phyloP scores from a whole-genome alignment of 495 filamentous ascomycete species.

The Geoglossum glabrum region DNA sequence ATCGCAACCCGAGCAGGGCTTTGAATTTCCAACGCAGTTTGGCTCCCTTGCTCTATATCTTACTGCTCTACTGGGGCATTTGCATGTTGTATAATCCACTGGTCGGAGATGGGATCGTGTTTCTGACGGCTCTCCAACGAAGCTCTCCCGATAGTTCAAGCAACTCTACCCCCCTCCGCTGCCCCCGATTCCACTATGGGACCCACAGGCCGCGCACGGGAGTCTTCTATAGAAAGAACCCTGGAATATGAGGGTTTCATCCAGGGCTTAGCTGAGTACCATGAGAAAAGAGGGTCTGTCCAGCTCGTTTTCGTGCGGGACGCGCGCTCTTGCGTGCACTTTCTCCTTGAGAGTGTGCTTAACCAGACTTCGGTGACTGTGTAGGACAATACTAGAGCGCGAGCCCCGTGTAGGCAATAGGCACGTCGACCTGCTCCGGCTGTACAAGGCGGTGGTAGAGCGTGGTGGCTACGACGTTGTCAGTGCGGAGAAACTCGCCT shows the following conservation, averaged over 20 bases:
- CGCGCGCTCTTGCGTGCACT: slow-evolving; percentile 4
- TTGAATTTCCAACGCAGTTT: not conserved
- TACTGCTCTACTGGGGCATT: not conserved
- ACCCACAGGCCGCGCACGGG: slow-evolving; percentile 21
- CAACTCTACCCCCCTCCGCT: slow-evolving; percentile 9
- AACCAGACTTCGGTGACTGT: not conserved
- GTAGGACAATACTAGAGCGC: slow-evolving; percentile 43
- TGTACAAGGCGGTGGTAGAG: slow-evolving; percentile 47
- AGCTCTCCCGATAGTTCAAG: not conserved
- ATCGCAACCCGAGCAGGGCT: not conserved
- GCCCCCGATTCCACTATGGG: slow-evolving; percentile 16
- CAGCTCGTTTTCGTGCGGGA: not conserved
- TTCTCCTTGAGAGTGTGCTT: slow-evolving; percentile 4
- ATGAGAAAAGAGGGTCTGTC: slow-evolving; percentile 43
- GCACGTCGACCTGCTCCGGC: slow-evolving; percentile 46
- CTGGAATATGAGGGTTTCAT: slow-evolving; percentile 53
- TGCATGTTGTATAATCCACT: not conserved
- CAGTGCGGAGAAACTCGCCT: slow-evolving; percentile 58
- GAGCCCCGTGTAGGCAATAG: slow-evolving; percentile 53
- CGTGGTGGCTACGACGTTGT: slow-evolving; percentile 67
- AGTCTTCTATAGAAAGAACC: slow-evolving; percentile 28
- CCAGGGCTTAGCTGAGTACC: slow-evolving; percentile 39
- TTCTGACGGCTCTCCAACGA: not conserved
- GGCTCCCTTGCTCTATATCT: not conserved
- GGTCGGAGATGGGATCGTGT: not conserved